Evolutionary conservation across 1,139 yeast species (phyloP).

Genomic region (Scheffersomyces illinoinensis): DNA sequence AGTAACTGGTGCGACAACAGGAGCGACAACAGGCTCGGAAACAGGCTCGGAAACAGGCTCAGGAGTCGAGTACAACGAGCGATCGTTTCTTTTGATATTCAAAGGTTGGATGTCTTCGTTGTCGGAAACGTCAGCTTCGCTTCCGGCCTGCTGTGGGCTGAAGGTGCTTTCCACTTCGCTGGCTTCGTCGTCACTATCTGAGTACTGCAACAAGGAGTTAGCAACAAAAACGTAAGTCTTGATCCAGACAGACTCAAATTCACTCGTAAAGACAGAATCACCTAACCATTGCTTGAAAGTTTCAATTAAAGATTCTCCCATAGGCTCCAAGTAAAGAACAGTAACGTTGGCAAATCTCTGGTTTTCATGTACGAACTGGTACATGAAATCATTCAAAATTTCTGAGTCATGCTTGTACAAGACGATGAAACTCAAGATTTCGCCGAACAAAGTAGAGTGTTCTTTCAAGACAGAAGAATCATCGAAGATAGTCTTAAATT

Average conservation of each 20-base stretch:
- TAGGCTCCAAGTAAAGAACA: slow-evolving; percentile 39
- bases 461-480: slow-evolving; percentile 25
- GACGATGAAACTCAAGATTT: slow-evolving; percentile 35
- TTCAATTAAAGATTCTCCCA: slow-evolving; percentile 42
- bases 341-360: slow-evolving; percentile 26
- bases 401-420: slow-evolving; percentile 30
- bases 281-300: slow-evolving; percentile 43
- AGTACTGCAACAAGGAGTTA: slow-evolving; percentile 32
- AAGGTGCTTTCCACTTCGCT: slow-evolving; percentile 9
- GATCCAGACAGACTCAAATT: slow-evolving; percentile 43
- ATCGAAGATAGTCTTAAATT: slow-evolving; percentile 25
- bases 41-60: background rate
- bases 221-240: slow-evolving; percentile 43
- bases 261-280: slow-evolving; percentile 22
- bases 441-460: slow-evolving; percentile 38
- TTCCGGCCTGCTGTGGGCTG: slow-evolving; percentile 7
- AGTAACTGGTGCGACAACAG: slow-evolving; percentile 1
- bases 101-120: slow-evolving; percentile 15
- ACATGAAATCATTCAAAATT: slow-evolving; percentile 36
- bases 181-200: slow-evolving; percentile 15
- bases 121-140: slow-evolving; percentile 11
- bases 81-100: slow-evolving; percentile 1
- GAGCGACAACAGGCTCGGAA: background rate
- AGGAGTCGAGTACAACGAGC: background rate
- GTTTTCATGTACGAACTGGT: slow-evolving; percentile 36